Base-by-base conservation (phyloP, 2,329 filamentous ascomycete species). In the Penicillium sp. region DNA sequence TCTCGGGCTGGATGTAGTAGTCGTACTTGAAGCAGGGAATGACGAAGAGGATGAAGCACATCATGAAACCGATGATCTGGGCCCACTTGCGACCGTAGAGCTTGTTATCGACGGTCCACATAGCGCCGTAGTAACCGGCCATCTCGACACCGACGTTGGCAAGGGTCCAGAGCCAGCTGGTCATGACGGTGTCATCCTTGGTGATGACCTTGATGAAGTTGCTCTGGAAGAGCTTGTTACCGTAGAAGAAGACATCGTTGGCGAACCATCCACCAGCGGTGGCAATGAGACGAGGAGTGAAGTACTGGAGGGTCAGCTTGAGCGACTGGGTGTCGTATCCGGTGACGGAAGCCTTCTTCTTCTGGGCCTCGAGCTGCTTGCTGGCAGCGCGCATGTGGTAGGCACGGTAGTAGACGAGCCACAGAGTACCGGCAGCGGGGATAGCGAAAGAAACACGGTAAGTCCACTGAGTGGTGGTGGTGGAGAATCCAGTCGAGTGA, bases 221-320 rank as follows among this genome's bases (percentile, higher is more conserved):
- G 60, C 84, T 85, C 79, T 96, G 92, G 84, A 96, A 96, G 52
- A 96, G 87, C 84, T 96, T 96, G 87, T 96, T 96, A 68, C 93
- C 93, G 80, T 98, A 98, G 82, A 97, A 98, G 84, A 97, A 97
- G 67, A 97, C 89, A 70, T 98, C 93, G 76, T 98, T 98, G 78
- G 88, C 90, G 77, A 93, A 98, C 93, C 93, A 98, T 33, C 87
- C 85, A 57, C 90, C 90, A 11, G 93, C 88, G 21, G 93, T 97
- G 52, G 93, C 93, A 21, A 96, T 71, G 21, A 97, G 78, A 67
- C 93, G 91, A 50, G 90, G 89, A 46, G 91, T 91, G 66, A 97
- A 97, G 79, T 96, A 86, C 55, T 77, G 84, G 76, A 93, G 85
- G 46, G 90, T 93, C 68, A 91, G 80, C 65, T 84, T 84, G 48